Evolutionary conservation across 352 stramenopile genomes (phyloP).

Genomic region (Pythium rhizo-oryzae): DNA sequence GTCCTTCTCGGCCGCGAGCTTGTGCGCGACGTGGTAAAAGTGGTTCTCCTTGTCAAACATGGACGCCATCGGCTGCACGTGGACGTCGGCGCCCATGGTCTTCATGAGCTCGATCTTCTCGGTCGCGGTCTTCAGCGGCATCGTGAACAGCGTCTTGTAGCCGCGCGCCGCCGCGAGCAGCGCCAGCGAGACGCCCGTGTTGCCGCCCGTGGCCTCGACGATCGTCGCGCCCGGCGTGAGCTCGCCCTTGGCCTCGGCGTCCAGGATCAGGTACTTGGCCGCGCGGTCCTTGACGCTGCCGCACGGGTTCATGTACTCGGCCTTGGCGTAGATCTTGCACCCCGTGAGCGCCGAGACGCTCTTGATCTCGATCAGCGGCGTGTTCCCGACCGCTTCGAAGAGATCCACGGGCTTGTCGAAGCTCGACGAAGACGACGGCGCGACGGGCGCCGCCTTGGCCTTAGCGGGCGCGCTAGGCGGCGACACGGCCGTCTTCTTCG

Average conservation of each 20-base stretch:
- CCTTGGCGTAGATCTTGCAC: slow-evolving; percentile 81
- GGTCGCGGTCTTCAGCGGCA: slow-evolving; percentile 64
- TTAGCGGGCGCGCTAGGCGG: neutral
- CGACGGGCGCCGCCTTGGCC: neutral
- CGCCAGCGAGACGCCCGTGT: slow-evolving; percentile 92
- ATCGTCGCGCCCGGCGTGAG: slow-evolving; percentile 71
- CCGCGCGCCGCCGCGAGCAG: slow-evolving; percentile 87
- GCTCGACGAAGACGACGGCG: neutral
- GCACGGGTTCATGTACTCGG: slow-evolving; percentile 91
- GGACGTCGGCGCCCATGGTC: slow-evolving; percentile 67
- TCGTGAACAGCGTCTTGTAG: slow-evolving; percentile 81
- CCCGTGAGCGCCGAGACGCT: slow-evolving; percentile 66
- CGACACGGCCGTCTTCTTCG: neutral
- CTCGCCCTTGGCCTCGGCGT: slow-evolving; percentile 87
- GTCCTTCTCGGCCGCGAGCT: slow-evolving; percentile 37
- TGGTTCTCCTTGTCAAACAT: slow-evolving; percentile 72
- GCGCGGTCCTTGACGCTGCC: slow-evolving; percentile 95
- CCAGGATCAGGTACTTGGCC: slow-evolving; percentile 91
- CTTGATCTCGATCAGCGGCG: slow-evolving; percentile 70
- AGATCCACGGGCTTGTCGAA: slow-evolving; percentile 57
- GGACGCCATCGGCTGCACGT: slow-evolving; percentile 60
- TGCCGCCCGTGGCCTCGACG: slow-evolving; percentile 89
- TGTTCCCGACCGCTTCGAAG: slow-evolving; percentile 73
- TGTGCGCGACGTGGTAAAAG: slow-evolving; percentile 79
- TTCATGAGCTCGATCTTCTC: slow-evolving; percentile 87